Evolutionary conservation across 768 basidiomycete genomes (phyloP), one percentile per base, ranked within the genome.

Genomic region (Lactifluus subvellereus): DNA sequence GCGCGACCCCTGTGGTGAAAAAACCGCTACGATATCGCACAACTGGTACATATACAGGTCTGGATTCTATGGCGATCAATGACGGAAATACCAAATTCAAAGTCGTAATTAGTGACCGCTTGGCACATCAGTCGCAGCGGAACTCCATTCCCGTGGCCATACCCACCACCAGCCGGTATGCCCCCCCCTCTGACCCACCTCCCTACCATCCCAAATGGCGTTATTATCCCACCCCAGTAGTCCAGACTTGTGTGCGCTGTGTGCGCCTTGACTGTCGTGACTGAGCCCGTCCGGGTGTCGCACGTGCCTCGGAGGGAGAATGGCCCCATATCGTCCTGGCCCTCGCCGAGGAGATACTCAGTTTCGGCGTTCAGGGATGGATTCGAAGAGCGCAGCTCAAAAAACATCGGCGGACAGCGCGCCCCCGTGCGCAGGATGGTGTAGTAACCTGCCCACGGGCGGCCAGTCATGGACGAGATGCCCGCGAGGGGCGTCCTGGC

Each of bases 111-210:
- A 33, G 33, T 37, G 51, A 10, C 33, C 45, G 45, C 45, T 20
- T n/a, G 8, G 20, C n/a, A 0, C n/a, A 47, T 47, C 1, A n/a
- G 7, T 2, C 3, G 7, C 18, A n/a, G n/a, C 14, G 2, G 51
- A 40, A 18, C 59, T 60, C 64, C 62, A 64, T 27, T 55, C 53
- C 37, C 18, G 45, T 4, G 62, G 62, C 62, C 62, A 64, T 13
- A 64, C 43, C 62, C 62, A 59, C 57, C 53, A 64, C 53, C 53
- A 55, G n/a, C 62, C 52, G n/a, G 3, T 6, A 7, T 10, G 8
- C 2, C 0, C 4, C 2, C 8, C n/a, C 13, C 11, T 2, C 0
- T 5, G 7, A 22, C 33, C 62, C 62, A 64, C 13, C 14, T 22
- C 7, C 62, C 62, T 2, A 49, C 58, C 52, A 64, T 54, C 40